Evolutionary conservation across 2,329 filamentous ascomycete species (phyloP), one percentile per base, ranked within the genome.

Genomic region (Penicillium sp.): DNA sequence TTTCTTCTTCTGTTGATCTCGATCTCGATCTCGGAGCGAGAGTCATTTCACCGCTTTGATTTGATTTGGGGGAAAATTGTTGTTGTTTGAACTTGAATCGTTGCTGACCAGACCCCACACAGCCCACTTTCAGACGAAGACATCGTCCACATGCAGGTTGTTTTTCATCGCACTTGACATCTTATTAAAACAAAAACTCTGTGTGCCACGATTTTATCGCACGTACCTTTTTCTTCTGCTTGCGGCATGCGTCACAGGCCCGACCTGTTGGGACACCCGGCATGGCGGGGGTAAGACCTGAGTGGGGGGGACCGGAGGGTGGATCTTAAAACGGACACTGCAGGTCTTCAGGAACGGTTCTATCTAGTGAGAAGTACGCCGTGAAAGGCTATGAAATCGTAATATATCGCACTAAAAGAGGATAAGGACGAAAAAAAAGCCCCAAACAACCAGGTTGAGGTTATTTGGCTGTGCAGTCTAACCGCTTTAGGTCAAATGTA

Each of bases 161-260:
- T 43, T 63, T 71, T 60, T 79, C 74, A 55, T 82, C 79, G 55
- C 80, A 82, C 80, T 82, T 40, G 15, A 36, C 0, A 31, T 38
- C 15, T n/a, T n/a, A n/a, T 52, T 7, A 59, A 39, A 29, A 31
- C 40, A 33, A 21, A 2, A 2, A 10, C 5, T 27, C 5, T 19
- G 13, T 16, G 6, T 3, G 16, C 3, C 33, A n/a, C 4, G 27
- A 16, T 5, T 4, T 16, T 15, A 11, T 29, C 13, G 31, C 23
- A 54, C 66, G 15, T 67, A 80, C 81, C 76, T 82, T 82, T 68
- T 83, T 82, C 75, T 82, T 82, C 60, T 81, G 78, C 60, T 75
- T 79, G 34, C 79, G 76, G 62, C 80, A 83, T 15, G 73, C 78
- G 55, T 82, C 78, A 60, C 81, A 83, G 34, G 78, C 81, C 56